phyloP scores from a whole-genome alignment of 176 grass and related monocot species.

The Juncus inflexus region DNA sequence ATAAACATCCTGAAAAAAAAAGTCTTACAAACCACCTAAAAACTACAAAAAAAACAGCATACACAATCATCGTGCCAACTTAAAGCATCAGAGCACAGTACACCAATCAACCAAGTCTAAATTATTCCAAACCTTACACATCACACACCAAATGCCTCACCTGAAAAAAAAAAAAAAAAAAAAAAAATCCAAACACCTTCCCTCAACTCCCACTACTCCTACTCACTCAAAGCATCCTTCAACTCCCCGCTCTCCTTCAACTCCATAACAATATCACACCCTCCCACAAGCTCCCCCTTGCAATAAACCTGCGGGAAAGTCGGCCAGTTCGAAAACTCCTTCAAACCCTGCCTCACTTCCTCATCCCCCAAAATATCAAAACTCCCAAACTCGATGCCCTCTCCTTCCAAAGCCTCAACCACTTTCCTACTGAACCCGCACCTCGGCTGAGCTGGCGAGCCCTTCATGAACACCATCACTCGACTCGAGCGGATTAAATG shows the following conservation, averaged over 20 bases:
- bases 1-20: too few species aligned
- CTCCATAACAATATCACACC: conserved; percentile 90
- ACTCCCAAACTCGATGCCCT: conserved; percentile 62
- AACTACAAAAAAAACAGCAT: too few species aligned
- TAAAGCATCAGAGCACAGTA: too few species aligned
- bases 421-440: conserved; percentile 92
- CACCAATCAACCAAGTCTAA: too few species aligned
- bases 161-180: too few species aligned
- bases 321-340: conserved; percentile 90
- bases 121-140: too few species aligned
- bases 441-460: conserved; percentile 65
- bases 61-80: too few species aligned
- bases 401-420: conserved; percentile 65
- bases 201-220: too few species aligned
- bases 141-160: too few species aligned
- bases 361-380: conserved; percentile 88
- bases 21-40: too few species aligned
- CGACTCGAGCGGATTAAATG: conserved; percentile 42
- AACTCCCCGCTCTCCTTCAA: conserved; percentile 65
- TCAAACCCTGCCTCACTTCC: conserved; percentile 79
- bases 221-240: conserved; percentile 59
- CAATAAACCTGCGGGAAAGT: conserved; percentile 96
- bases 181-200: too few species aligned
- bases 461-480: conserved; percentile 98
- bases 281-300: conserved; percentile 86